Evolutionary conservation across 2,329 filamentous ascomycete species (phyloP).

Genomic region (Trichoderma pleuroti): DNA sequence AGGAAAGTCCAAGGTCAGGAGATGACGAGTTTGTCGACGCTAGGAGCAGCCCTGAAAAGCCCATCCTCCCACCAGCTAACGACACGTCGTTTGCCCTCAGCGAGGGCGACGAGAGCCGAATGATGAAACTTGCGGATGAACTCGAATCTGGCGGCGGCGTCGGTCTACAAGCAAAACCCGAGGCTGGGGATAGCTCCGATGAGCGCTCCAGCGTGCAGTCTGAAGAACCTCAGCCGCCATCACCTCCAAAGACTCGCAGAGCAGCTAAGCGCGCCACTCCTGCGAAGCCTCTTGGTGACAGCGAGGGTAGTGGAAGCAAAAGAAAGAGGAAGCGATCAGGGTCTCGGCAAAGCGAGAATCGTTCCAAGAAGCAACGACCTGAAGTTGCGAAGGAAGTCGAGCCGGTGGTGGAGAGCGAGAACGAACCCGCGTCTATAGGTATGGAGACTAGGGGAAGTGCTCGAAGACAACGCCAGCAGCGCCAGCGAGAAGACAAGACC

Average conservation of each 20-base stretch:
- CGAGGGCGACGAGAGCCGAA: slow-evolving; percentile 46
- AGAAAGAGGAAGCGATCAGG: slow-evolving; percentile 32
- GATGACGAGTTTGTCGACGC: slow-evolving; percentile 51
- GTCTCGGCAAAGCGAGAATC: slow-evolving; percentile 22
- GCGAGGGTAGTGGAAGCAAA: slow-evolving; percentile 19
- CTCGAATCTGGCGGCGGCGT: slow-evolving; percentile 38
- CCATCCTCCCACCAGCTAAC: slow-evolving; percentile 17
- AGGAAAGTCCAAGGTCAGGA: slow-evolving; percentile 42
- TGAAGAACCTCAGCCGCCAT: slow-evolving; percentile 21
- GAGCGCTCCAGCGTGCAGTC: slow-evolving; percentile 26
- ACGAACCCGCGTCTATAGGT: not conserved
- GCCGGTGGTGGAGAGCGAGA: not conserved
- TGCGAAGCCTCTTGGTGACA: slow-evolving; percentile 5
- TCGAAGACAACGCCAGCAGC: slow-evolving; percentile 21
- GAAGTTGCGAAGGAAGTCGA: slow-evolving; percentile 23
- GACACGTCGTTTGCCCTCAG: slow-evolving; percentile 41
- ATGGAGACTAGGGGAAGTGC: slow-evolving; percentile 24
- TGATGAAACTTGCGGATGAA: slow-evolving; percentile 48
- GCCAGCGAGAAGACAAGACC: not conserved
- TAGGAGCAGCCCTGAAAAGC: slow-evolving; percentile 40
- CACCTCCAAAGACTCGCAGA: slow-evolving; percentile 19
- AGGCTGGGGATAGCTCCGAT: slow-evolving; percentile 3
- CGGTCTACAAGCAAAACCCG: slow-evolving; percentile 22
- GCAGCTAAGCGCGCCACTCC: slow-evolving; percentile 20
- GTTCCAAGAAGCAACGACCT: slow-evolving; percentile 32